Evolutionary conservation across 2,329 filamentous ascomycete species (phyloP), one percentile per base, ranked within the genome.

Genomic region (Claviceps paspali): DNA sequence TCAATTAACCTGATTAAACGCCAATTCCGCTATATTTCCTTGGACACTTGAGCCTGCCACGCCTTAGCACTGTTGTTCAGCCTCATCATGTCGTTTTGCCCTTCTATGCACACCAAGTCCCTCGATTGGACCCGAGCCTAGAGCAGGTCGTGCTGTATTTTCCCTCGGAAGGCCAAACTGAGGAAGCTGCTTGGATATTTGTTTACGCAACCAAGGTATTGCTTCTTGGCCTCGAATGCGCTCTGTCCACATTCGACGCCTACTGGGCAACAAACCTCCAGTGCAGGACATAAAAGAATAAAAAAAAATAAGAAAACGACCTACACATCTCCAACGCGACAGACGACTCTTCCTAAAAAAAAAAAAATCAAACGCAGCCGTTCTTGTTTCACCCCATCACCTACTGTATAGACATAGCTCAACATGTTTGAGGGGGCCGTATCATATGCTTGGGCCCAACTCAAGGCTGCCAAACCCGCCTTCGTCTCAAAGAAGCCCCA

Each of bases 401-500:
- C 11, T n/a, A 14, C 11, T 18, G 14, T n/a, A 36, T 7, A 26
- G 12, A 14, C 11, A 31, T 18, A 39, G 44, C 42, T 40, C 12
- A 31, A 8, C 40, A 60, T 57, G 55, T 53, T 64, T 41, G 47
- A 55, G 41, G 44, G 46, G 41, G 38, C 48, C 41, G 52, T 52
- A 41, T 51, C 52, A 44, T 54, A 43, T 33, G 22, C 61, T 29
- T 59, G 60, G 59, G 53, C 51, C 27, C 61, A 68, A 48, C 40
- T 73, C 42, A 62, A 59, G 54, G 55, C 62, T 40, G 49, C 72
- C 43, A 72, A 69, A 50, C 73, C 71, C 3, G 62, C 69, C 12
- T 74, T 78, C 43, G 47, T 75, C 21, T 67, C 68, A 37, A 73
- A 67, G 50, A 67, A 70, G 48, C 79, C 76, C 12, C 73, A 77